phyloP scores from a whole-genome alignment of 495 filamentous ascomycete species.

The Hypomontagnella monticulosa region DNA sequence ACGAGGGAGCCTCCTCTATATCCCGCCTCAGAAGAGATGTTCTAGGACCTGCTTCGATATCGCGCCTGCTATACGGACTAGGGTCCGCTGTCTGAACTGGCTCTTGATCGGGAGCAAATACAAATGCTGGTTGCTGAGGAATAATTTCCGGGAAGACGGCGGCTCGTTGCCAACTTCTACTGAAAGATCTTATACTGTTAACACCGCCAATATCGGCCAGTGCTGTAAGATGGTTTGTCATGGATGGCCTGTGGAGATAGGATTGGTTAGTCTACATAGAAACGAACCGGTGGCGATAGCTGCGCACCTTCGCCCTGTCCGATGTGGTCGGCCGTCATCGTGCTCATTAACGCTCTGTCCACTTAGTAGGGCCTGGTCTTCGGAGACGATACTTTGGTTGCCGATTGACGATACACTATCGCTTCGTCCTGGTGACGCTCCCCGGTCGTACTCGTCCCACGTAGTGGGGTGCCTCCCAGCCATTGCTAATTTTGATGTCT shows the following conservation, averaged over 20 bases:
- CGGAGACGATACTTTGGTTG: constrained; percentile 49
- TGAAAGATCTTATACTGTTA: constrained; percentile 95
- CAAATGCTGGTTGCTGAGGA: constrained; percentile 76
- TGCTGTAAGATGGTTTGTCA: constrained; percentile 73
- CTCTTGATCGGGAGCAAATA: constrained; percentile 62
- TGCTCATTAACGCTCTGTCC: constrained; percentile 42
- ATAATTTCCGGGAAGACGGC: constrained; percentile 88
- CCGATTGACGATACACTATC: constrained; percentile 50
- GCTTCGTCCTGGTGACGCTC: constrained; percentile 46
- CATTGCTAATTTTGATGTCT: constrained; percentile 31
- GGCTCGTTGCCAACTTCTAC: constrained; percentile 91
- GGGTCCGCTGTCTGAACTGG: constrained; percentile 42
- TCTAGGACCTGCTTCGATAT: constrained; percentile 50
- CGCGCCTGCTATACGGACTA: constrained; percentile 43
- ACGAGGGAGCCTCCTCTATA: constrained; percentile 45
- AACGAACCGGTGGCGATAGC: background rate
- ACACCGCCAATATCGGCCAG: constrained; percentile 85
- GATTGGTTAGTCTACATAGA: constrained; percentile 20
- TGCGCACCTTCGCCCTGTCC: constrained; percentile 50
- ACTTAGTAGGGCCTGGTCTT: constrained; percentile 54
- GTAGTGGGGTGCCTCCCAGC: constrained; percentile 57
- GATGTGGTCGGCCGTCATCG: constrained; percentile 49
- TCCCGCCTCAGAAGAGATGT: constrained; percentile 54
- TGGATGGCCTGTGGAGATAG: constrained; percentile 66
- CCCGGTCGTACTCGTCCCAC: constrained; percentile 61